Conservation (phyloP, 2,329 filamentous ascomycete species). For the Dendrostoma leiphaemia region DNA sequence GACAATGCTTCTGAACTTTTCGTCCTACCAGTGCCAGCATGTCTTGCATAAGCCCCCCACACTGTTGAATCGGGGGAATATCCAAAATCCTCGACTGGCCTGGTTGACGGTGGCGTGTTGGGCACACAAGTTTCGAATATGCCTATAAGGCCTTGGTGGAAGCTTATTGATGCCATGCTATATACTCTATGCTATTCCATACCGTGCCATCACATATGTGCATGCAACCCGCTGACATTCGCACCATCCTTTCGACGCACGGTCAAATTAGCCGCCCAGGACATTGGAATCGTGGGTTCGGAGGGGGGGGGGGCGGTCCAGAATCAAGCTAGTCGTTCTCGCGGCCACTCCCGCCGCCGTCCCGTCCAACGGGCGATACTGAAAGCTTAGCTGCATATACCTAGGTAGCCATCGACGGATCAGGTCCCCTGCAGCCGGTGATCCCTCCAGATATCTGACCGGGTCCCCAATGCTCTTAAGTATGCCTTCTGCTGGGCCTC, state of each 20-base stretch:
- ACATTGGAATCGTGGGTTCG: not conserved
- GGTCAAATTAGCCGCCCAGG: conserved; percentile 1
- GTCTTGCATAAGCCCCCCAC: too few relatives aligned
- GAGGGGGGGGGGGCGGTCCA: not conserved
- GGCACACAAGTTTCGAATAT: not conserved
- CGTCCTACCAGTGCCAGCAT: not conserved
- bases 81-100: not conserved
- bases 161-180: not conserved
- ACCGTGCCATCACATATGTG: too few relatives aligned
- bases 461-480: too few relatives aligned
- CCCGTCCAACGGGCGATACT: too few relatives aligned
- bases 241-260: too few relatives aligned
- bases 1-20: too few relatives aligned
- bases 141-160: not conserved
- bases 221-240: not conserved
- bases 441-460: too few relatives aligned
- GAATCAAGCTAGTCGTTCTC: conserved; percentile 1
- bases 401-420: not conserved
- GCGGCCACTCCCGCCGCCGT: conserved; percentile 6
- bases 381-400: conserved; percentile 4
- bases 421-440: too few relatives aligned
- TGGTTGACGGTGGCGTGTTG: not conserved
- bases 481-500: too few relatives aligned
- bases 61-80: too few relatives aligned
- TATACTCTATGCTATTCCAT: too few relatives aligned